Evolutionary conservation across 1,139 yeast genomes (phyloP).

Genomic region (Scheffersomyces insectosa): DNA sequence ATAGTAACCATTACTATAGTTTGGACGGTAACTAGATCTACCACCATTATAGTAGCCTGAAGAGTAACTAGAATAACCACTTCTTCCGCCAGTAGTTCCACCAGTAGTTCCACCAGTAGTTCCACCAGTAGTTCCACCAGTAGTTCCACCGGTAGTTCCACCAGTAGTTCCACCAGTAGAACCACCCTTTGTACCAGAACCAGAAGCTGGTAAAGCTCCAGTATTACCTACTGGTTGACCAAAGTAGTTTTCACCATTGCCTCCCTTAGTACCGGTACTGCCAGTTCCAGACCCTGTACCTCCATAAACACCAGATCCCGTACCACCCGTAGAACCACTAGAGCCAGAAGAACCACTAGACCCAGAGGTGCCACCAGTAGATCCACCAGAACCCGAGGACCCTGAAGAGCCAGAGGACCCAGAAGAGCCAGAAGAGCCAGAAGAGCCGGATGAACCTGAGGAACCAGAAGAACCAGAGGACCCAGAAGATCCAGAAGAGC

Average conservation of each 20-base stretch:
- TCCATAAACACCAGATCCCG: background rate
- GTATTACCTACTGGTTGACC: too few relatives aligned
- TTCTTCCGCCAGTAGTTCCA: too few relatives aligned
- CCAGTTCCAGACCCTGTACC: background rate
- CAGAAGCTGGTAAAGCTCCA: too few relatives aligned
- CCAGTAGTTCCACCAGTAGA: background rate
- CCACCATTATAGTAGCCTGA: too few relatives aligned
- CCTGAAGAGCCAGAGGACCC: background rate
- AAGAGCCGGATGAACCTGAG: background rate
- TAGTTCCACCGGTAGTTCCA: slow-evolving; percentile 1
- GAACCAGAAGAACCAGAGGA: background rate
- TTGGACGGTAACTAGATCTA: too few relatives aligned
- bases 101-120: background rate
- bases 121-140: background rate
- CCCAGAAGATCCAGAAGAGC: background rate
- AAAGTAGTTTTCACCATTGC: background rate
- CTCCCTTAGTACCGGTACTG: background rate
- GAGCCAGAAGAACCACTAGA: background rate
- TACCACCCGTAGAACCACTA: background rate
- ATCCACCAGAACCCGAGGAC: background rate
- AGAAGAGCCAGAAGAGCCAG: background rate
- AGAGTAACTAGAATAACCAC: too few relatives aligned
- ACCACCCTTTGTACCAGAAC: background rate
- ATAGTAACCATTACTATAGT: too few relatives aligned
- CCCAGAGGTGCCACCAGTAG: background rate